Base-by-base conservation (phyloP, 805 yeast genomes). In the Monosporozyma servazzii region DNA sequence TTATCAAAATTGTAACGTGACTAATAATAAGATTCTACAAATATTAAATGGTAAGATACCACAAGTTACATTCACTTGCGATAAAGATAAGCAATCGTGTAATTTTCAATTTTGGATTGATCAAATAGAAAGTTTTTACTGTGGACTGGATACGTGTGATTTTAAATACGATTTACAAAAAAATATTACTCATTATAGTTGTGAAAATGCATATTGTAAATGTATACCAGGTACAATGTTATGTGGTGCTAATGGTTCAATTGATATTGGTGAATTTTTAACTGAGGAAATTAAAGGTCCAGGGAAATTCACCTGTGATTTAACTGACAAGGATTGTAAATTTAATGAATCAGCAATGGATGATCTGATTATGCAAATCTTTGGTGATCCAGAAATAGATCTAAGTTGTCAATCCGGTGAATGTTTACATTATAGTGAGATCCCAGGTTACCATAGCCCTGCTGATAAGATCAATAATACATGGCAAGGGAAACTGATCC, bases 321-420 rank as follows among this genome's bases (percentile, higher is more conserved):
- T 86, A 21, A 66, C 70, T 5, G 65, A 76, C 15, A 78, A 75
- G 42, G 69, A 74, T 45, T 93, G 99, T 71, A 74, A 74, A 46
- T 93, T 93, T 62, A 83, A 91, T 2, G 99, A 93, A 64, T 98
- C 99, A 45, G 83, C 93, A 50, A 91, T 93, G 97, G 87, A 93
- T 69, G 95, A 87, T 57, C 75, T 93, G 61, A 93, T 93, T 52
- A 75, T 81, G 53, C 81, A 88, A 7, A 95, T 93, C 2, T 93
- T 93, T 70, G 99, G 99, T n/a, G 99, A 93, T 64, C 87, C 91
- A 1, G 77, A 81, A 58, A 93, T 93, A 62, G 84, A 90, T 1
- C 72, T 93, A 51, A 75, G 78, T 45, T 93, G 99, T 70, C 70
- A 72, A 8, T 81, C 96, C 1, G 91, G 96, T 47, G 99, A 93